These are phyloP conservation scores for Myxozyma neotropica DNA, from an alignment of 805 yeast genomes.

Conservation along the genomic window DNA sequence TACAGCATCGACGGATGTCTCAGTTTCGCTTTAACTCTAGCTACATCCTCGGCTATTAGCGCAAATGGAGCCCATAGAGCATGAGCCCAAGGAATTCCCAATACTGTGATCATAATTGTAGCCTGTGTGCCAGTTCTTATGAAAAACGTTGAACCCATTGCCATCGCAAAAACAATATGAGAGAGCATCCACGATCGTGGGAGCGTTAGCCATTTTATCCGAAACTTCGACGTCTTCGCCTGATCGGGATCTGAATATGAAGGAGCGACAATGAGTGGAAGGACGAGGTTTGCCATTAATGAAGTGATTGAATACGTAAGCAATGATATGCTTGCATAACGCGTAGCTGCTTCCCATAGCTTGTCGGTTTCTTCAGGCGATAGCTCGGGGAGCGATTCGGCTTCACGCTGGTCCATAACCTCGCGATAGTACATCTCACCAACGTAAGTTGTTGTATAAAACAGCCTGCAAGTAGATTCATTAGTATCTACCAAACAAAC, in stretches of 20 bases:
- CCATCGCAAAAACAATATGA: constrained; percentile 53
- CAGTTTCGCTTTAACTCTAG: constrained; percentile 52
- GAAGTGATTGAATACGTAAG: constrained; percentile 54
- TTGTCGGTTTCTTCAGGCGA: constrained; percentile 45
- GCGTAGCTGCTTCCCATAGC: constrained; percentile 51
- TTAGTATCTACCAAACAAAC: neutral
- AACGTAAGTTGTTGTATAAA: constrained; percentile 66
- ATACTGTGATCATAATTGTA: constrained; percentile 52
- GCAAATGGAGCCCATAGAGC: constrained; percentile 71
- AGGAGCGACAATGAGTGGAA: constrained; percentile 50
- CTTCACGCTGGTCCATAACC: constrained; percentile 40
- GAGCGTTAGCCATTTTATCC: constrained; percentile 25
- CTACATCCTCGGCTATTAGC: constrained; percentile 58
- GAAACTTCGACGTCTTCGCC: constrained; percentile 8
- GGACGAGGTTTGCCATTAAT: constrained; percentile 48
- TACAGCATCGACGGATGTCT: constrained; percentile 29
- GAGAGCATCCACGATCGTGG: constrained; percentile 53
- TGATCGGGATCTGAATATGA: constrained; percentile 34
- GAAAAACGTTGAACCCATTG: constrained; percentile 53
- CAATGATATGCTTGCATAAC: constrained; percentile 57
- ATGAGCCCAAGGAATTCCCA: constrained; percentile 67
- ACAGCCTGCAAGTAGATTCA: constrained; percentile 54
- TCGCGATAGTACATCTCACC: constrained; percentile 58
- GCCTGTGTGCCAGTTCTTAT: constrained; percentile 49
- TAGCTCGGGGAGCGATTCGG: constrained; percentile 46